phyloP scores from a whole-genome alignment of 768 basidiomycete genomes.

The Trametes sanguinea region DNA sequence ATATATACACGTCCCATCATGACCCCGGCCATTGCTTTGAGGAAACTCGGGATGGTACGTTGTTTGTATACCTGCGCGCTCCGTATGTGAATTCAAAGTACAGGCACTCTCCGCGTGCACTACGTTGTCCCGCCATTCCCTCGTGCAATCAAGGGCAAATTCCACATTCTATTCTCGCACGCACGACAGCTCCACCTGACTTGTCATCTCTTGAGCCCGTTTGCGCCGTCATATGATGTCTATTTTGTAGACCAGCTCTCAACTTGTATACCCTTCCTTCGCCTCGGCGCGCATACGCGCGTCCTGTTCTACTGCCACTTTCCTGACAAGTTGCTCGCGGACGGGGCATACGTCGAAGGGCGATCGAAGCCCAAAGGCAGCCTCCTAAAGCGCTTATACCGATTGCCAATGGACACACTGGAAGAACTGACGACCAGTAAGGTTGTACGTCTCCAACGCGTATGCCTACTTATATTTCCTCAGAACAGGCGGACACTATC shows the following conservation, averaged over 20 bases:
- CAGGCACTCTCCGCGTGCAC: constrained; percentile 81
- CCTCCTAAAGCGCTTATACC: constrained; percentile 74
- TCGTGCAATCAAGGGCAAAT: constrained; percentile 72
- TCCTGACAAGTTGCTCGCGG: constrained; percentile 88
- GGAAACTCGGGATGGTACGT: constrained; percentile 86
- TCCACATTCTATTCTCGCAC: constrained; percentile 90
- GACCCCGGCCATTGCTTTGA: constrained; percentile 88
- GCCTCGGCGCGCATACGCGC: constrained; percentile 64
- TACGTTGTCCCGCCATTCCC: constrained; percentile 77
- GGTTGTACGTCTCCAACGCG: constrained; percentile 27
- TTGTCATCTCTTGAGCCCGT: constrained; percentile 54
- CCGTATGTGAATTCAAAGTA: neutral
- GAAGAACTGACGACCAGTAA: constrained; percentile 89
- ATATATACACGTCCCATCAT: constrained; percentile 93
- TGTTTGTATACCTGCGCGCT: neutral
- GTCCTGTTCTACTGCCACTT: constrained; percentile 99
- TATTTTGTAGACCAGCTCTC: constrained; percentile 96
- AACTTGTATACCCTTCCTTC: constrained; percentile 84
- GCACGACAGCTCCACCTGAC: constrained; percentile 85
- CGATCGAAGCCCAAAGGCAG: constrained; percentile 42
- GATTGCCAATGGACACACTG: constrained; percentile 85
- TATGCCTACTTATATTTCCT: neutral
- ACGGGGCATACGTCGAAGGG: constrained; percentile 65
- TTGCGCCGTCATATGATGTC: constrained; percentile 66
- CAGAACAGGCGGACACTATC: constrained; percentile 88